phyloP scores from a whole-genome alignment of 2,329 filamentous ascomycete species.

The Achaetomium macrosporum region DNA sequence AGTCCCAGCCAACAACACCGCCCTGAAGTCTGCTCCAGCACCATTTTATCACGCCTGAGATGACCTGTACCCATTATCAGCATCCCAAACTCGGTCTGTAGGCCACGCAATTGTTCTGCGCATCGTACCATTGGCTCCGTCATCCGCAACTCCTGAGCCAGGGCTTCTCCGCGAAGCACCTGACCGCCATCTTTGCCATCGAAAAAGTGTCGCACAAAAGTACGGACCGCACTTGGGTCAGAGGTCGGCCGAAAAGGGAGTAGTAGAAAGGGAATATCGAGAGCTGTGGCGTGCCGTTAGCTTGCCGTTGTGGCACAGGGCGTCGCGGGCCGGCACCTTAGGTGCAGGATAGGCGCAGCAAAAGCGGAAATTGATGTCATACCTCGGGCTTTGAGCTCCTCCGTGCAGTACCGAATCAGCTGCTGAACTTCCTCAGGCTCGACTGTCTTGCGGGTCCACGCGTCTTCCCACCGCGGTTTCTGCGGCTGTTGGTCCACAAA shows the following conservation, averaged over 20 bases:
- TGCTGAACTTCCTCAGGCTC: slow-evolving; percentile 89
- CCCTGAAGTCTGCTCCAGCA: slow-evolving; percentile 91
- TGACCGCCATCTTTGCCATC: slow-evolving; percentile 61
- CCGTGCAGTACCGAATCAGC: slow-evolving; percentile 74
- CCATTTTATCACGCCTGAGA: slow-evolving; percentile 95
- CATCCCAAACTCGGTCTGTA: background rate
- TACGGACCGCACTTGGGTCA: slow-evolving; percentile 84
- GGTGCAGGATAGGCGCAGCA: slow-evolving; percentile 25
- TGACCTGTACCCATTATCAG: slow-evolving; percentile 53
- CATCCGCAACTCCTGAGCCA: slow-evolving; percentile 83
- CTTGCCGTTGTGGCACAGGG: slow-evolving; percentile 15
- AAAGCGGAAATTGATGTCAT: slow-evolving; percentile 34
- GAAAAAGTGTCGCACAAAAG: slow-evolving; percentile 91
- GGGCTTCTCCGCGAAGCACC: slow-evolving; percentile 59
- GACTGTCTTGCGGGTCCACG: slow-evolving; percentile 75
- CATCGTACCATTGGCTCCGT: slow-evolving; percentile 81
- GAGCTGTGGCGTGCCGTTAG: slow-evolving; percentile 46
- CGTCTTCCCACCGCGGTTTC: slow-evolving; percentile 80
- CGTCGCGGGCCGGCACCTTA: slow-evolving; percentile 3
- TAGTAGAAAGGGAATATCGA: slow-evolving; percentile 87
- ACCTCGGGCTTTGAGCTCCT: slow-evolving; percentile 94
- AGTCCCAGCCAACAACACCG: slow-evolving; percentile 93
- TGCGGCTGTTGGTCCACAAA: slow-evolving; percentile 47
- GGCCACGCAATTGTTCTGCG: background rate
- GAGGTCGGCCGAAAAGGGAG: slow-evolving; percentile 91